Percentiles rank a stretch among this genome's conserved stretches.
Evolutionary conservation across 768 basidiomycete genomes (phyloP).

Genomic region (Tylopilus felleus): DNA sequence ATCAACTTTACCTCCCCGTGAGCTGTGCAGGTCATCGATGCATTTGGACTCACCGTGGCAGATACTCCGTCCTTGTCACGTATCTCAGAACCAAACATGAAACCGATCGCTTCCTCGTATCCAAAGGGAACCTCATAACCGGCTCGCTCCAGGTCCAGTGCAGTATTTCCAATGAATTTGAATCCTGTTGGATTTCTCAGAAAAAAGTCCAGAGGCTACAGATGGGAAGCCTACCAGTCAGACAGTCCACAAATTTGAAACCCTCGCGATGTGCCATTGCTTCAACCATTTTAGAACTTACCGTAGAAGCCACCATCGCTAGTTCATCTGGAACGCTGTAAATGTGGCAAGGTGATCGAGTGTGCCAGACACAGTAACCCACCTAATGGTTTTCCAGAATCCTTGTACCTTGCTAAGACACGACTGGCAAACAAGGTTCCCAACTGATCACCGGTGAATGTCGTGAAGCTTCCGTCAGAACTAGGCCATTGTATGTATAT

Average conservation of each 20-base stretch:
- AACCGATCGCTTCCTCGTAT: slow-evolving; percentile 93
- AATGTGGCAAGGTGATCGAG: slow-evolving; percentile 38
- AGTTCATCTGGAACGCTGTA: slow-evolving; percentile 48
- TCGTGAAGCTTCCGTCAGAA: slow-evolving; percentile 53
- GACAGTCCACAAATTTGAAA: slow-evolving; percentile 80
- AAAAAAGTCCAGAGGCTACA: neutral
- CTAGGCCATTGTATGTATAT: slow-evolving; percentile 8
- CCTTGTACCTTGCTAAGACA: slow-evolving; percentile 43
- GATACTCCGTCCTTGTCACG: slow-evolving; percentile 88
- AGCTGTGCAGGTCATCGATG: neutral
- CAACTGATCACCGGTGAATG: slow-evolving; percentile 84
- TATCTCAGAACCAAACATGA: slow-evolving; percentile 77
- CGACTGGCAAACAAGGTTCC: slow-evolving; percentile 56
- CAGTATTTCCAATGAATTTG: slow-evolving; percentile 88
- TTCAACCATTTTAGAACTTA: slow-evolving; percentile 88
- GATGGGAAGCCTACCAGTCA: slow-evolving; percentile 55
- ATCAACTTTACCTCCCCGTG: slow-evolving; percentile 41
- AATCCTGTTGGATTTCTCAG: slow-evolving; percentile 52
- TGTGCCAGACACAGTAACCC: slow-evolving; percentile 19
- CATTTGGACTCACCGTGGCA: slow-evolving; percentile 53
- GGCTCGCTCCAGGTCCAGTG: slow-evolving; percentile 55
- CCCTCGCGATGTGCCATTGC: slow-evolving; percentile 72
- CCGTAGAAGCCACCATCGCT: slow-evolving; percentile 86
- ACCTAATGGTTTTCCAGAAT: slow-evolving; percentile 45
- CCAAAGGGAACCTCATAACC: slow-evolving; percentile 78